Evolutionary conservation across 139 green algal species (phyloP).

Genomic region (Eudorina sp.): DNA sequence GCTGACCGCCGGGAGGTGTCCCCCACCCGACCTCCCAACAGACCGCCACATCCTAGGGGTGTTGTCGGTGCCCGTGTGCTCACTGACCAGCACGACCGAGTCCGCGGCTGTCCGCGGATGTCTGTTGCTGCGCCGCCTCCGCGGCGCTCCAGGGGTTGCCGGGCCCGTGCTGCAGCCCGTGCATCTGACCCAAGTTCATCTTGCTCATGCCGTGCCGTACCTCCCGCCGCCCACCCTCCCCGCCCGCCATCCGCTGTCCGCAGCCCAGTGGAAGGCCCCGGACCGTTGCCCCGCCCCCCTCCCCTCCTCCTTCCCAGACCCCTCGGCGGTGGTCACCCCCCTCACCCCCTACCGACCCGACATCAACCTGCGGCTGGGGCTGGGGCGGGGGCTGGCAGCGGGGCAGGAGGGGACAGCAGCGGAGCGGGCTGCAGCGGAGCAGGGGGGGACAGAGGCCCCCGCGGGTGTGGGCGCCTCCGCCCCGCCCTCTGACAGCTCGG

Average conservation of each 20-base stretch:
- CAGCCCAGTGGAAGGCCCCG: background rate
- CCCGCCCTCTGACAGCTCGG: background rate
- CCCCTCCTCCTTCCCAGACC: background rate
- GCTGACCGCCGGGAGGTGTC: no score
- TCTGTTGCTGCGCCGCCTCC: no score
- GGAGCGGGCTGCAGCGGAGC: background rate
- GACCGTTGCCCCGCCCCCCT: background rate
- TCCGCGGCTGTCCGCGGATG: no score
- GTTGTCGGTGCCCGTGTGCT: no score
- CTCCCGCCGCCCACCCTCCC: no score
- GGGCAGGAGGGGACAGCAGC: background rate
- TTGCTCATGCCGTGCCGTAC: no score
- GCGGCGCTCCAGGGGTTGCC: background rate
- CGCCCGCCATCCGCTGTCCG: background rate
- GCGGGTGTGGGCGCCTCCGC: background rate
- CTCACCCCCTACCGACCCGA: background rate
- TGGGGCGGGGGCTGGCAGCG: no score
- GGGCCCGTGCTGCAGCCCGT: background rate
- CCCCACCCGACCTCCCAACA: no score
- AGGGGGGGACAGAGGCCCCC: background rate
- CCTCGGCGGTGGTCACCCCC: background rate
- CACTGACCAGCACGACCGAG: no score
- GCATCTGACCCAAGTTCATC: background rate
- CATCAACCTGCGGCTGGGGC: conserved; percentile 1
- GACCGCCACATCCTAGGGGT: no score